These are phyloP conservation scores for Pleurotus tuoliensis DNA, from an alignment of 768 basidiomycete species.

Conservation along the genomic window DNA sequence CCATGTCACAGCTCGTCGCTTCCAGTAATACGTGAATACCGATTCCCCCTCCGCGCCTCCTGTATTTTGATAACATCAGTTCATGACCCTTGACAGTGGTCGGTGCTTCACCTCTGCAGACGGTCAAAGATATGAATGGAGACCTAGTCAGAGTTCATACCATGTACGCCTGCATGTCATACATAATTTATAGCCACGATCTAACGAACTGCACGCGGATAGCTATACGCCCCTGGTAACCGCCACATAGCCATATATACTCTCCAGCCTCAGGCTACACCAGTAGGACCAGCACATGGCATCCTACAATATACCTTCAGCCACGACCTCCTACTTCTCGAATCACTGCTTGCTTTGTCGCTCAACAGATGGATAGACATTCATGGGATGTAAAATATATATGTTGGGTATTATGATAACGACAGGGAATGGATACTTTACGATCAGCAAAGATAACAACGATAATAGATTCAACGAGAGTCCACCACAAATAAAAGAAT, in stretches of 20 bases:
- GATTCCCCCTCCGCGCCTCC: conserved; percentile 14
- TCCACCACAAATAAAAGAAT: conserved; percentile 16
- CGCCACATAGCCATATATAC: conserved; percentile 56
- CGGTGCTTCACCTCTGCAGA: conserved; percentile 57
- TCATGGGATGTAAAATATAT: conserved; percentile 36
- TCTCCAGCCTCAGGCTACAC: conserved; percentile 46
- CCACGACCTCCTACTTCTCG: conserved; percentile 55
- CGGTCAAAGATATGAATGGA: conserved; percentile 64
- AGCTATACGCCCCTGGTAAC: conserved; percentile 49
- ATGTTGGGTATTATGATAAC: conserved; percentile 5
- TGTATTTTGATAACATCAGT: conserved; percentile 9
- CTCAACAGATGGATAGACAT: conserved; percentile 75
- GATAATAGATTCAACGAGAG: conserved; percentile 18
- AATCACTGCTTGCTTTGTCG: conserved; percentile 61
- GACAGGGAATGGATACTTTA: conserved; percentile 5
- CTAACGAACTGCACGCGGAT: conserved; percentile 7
- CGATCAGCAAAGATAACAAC: conserved; percentile 9
- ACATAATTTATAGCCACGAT: background rate
- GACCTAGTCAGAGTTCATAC: conserved; percentile 51
- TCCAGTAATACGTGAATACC: conserved; percentile 50
- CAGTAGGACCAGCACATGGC: conserved; percentile 62
- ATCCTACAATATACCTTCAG: conserved; percentile 62
- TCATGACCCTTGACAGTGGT: conserved; percentile 36
- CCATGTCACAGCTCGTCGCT: conserved; percentile 61
- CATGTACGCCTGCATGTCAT: conserved; percentile 42